These are phyloP conservation scores for Hypoxylon cercidicola DNA, from an alignment of 495 filamentous ascomycete genomes.

Conservation along the genomic window DNA sequence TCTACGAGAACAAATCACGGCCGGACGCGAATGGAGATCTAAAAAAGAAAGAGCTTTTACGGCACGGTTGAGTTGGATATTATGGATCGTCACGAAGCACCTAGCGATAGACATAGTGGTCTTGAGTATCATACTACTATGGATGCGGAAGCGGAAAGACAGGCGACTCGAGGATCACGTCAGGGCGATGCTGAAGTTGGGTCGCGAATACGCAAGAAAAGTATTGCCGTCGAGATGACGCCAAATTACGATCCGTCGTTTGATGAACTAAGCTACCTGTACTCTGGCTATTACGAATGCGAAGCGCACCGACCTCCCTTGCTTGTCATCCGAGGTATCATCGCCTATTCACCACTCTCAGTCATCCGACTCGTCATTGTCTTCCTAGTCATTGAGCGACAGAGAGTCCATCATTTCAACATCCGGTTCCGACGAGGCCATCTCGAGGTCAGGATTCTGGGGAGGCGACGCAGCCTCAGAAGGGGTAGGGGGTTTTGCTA, in stretches of 20 bases:
- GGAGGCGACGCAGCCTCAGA: no score
- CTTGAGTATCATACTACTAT: conserved; percentile 75
- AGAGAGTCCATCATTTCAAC: no score
- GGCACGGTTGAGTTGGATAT: conserved; percentile 77
- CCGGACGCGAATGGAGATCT: conserved; percentile 65
- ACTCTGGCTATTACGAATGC: background rate
- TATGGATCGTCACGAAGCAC: conserved; percentile 78
- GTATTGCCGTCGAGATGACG: conserved; percentile 64
- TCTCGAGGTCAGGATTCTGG: no score
- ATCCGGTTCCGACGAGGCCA: no score
- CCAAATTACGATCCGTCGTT: background rate
- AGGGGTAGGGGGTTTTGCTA: no score
- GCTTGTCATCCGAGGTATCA: background rate
- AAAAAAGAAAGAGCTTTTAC: conserved; percentile 65
- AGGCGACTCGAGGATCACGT: conserved; percentile 81
- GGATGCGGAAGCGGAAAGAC: conserved; percentile 82
- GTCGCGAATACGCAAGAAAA: conserved; percentile 67
- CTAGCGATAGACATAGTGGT: conserved; percentile 75
- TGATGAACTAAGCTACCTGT: background rate
- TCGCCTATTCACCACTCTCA: no score
- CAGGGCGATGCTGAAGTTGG: conserved; percentile 67
- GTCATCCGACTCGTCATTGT: no score
- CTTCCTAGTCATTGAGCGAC: no score
- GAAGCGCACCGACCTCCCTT: background rate
- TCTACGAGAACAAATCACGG: conserved; percentile 90